A percentile compares a stretch with the other conserved stretches of the same genome.
phyloP scores from a whole-genome alignment of 2,329 filamentous ascomycete species.

The Juglanconis sp. region DNA sequence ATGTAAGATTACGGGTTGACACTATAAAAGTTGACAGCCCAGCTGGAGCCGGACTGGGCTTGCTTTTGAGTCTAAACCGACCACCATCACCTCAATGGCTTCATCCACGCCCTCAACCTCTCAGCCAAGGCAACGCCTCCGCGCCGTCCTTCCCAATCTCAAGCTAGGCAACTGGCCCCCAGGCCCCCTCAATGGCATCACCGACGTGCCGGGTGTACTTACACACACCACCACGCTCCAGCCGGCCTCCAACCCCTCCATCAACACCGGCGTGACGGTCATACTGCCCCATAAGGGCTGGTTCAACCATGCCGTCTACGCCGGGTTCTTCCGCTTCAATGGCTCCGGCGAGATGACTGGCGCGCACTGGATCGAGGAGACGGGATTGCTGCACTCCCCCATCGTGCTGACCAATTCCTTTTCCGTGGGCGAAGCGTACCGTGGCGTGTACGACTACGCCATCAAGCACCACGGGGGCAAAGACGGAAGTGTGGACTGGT shows the following conservation, averaged over 20 bases:
- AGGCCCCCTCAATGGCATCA: slow-evolving; percentile 47
- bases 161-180: slow-evolving; percentile 41
- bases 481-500: slow-evolving; percentile 46
- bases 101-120: slow-evolving; percentile 5
- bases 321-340: slow-evolving; percentile 60
- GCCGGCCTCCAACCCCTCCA: slow-evolving; percentile 9
- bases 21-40: too few relatives aligned
- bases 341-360: slow-evolving; percentile 63
- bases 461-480: slow-evolving; percentile 41
- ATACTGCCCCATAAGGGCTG: slow-evolving; percentile 45
- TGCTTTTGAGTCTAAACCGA: background rate
- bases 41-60: too few relatives aligned
- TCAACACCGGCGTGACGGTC: slow-evolving; percentile 50
- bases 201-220: slow-evolving; percentile 47
- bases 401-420: slow-evolving; percentile 60
- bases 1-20: too few relatives aligned
- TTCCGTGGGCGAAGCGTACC: slow-evolving; percentile 54
- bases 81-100: background rate
- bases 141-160: slow-evolving; percentile 42
- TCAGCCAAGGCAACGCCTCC: slow-evolving; percentile 31
- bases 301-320: slow-evolving; percentile 42
- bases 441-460: slow-evolving; percentile 56
- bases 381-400: slow-evolving; percentile 55
- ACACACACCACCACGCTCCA: slow-evolving; percentile 44
- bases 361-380: slow-evolving; percentile 59